Percentiles rank a stretch among this genome's conserved stretches.
These are phyloP conservation scores for Aspergillus pseudotamarii DNA, from an alignment of 2,329 filamentous ascomycete species.

Conservation along the genomic window DNA sequence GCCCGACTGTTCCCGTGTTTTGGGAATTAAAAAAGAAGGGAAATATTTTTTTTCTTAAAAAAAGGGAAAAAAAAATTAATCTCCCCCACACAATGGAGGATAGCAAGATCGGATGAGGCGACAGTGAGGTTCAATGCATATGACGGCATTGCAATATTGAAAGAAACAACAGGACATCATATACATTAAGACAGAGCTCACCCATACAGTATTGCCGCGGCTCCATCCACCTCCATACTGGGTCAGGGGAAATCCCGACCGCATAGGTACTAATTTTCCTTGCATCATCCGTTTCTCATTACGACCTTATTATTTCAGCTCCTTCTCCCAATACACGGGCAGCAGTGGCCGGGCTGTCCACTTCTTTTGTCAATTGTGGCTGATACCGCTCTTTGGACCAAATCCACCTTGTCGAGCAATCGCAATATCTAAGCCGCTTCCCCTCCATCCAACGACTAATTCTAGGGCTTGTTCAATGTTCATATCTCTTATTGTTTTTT, in stretches of 20 bases:
- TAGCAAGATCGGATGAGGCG: neutral
- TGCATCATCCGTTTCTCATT: slow-evolving; percentile 16
- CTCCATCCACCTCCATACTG: slow-evolving; percentile 15
- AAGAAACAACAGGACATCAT: neutral
- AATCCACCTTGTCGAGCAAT: neutral
- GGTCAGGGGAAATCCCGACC: slow-evolving; percentile 13
- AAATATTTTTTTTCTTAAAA: too few relatives aligned
- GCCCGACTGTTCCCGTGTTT: slow-evolving; percentile 12
- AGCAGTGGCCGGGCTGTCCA: slow-evolving; percentile 11
- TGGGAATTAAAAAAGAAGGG: neutral
- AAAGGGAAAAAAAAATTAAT: neutral
- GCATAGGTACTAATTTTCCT: slow-evolving; percentile 19
- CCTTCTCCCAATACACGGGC: slow-evolving; percentile 7
- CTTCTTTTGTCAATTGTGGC: slow-evolving; percentile 19
- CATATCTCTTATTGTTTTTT: slow-evolving; percentile 4
- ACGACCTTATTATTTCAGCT: neutral
- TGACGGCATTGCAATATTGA: slow-evolving; percentile 9
- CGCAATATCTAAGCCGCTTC: neutral
- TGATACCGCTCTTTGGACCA: slow-evolving; percentile 18
- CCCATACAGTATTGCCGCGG: slow-evolving; percentile 5
- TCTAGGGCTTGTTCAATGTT: slow-evolving; percentile 4
- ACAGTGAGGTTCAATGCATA: slow-evolving; percentile 5
- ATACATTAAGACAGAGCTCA: slow-evolving; percentile 12
- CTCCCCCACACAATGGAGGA: neutral
- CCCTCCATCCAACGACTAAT: neutral